Conservation (phyloP, 2,329 filamentous ascomycete species). For the Fusarium coffeatum region DNA sequence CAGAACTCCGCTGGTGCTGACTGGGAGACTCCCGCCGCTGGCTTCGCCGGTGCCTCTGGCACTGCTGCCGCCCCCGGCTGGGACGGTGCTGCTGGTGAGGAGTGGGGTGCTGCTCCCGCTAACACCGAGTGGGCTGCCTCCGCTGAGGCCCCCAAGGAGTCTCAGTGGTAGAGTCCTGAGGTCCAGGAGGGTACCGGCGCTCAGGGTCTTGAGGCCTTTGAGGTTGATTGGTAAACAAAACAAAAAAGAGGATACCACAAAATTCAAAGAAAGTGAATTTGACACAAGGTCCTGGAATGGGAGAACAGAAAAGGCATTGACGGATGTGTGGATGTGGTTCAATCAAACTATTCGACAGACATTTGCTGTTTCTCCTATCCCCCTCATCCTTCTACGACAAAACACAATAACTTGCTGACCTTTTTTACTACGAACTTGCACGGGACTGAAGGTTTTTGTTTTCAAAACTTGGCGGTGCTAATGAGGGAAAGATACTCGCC, state of each 20-base stretch:
- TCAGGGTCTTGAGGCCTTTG: not conserved
- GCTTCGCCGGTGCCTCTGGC: conserved; percentile 71
- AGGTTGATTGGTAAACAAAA: conserved; percentile 36
- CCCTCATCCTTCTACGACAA: conserved; percentile 34
- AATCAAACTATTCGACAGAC: conserved; percentile 45
- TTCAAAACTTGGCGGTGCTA: conserved; percentile 75
- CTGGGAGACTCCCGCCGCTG: conserved; percentile 85
- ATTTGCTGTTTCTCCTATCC: conserved; percentile 26
- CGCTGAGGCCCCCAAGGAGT: conserved; percentile 66
- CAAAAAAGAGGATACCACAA: conserved; percentile 38
- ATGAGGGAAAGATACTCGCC: conserved; percentile 99
- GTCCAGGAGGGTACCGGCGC: conserved; percentile 20
- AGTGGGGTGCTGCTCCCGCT: conserved; percentile 73
- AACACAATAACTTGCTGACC: conserved; percentile 13
- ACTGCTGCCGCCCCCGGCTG: conserved; percentile 62
- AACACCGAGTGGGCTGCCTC: conserved; percentile 77
- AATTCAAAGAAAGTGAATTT: conserved; percentile 31
- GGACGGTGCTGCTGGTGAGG: conserved; percentile 68
- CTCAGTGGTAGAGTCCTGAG: conserved; percentile 61
- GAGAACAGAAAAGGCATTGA: conserved; percentile 31
- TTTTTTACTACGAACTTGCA: conserved; percentile 19
- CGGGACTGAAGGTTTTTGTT: conserved; percentile 54
- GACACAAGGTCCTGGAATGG: conserved; percentile 19
- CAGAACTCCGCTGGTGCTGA: conserved; percentile 70
- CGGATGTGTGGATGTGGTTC: conserved; percentile 43